phyloP scores from a whole-genome alignment of 2,329 filamentous ascomycete genomes.

The Gaeumannomyces sp. region DNA sequence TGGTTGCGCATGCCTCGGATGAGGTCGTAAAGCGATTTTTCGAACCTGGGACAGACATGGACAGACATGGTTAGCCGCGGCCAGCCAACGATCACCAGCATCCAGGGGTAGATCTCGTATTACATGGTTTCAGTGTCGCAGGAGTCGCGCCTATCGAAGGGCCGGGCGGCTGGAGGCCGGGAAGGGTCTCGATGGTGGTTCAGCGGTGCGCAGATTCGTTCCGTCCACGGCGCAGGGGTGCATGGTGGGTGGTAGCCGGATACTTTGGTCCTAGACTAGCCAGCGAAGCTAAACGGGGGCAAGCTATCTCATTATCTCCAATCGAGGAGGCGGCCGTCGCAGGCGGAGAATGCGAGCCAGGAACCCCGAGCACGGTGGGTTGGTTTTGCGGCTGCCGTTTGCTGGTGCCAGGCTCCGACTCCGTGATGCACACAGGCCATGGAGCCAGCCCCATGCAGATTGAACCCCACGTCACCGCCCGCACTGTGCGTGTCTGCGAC shows the following conservation, averaged over 20 bases:
- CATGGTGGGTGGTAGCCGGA: background rate
- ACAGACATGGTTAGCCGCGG: background rate
- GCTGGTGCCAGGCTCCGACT: background rate
- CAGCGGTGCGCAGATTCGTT: conserved; percentile 2
- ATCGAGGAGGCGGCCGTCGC: background rate
- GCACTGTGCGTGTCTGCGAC: background rate
- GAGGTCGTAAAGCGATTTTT: conserved; percentile 98
- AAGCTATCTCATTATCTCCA: background rate
- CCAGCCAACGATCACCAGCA: background rate
- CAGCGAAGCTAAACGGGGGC: background rate
- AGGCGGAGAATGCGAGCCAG: background rate
- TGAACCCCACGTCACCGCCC: conserved; percentile 5
- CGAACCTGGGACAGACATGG: conserved; percentile 63
- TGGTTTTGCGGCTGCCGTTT: background rate
- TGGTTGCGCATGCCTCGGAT: conserved; percentile 93
- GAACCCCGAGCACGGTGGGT: background rate
- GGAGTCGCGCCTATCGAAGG: background rate
- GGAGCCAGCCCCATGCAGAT: background rate
- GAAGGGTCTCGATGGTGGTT: conserved; percentile 6
- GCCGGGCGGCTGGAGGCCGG: background rate
- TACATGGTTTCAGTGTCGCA: conserved; percentile 5
- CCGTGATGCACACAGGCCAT: too few species aligned
- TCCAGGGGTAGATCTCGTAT: background rate
- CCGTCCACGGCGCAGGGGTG: conserved; percentile 2
- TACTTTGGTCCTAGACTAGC: background rate